Evolutionary conservation across 139 green algal species (phyloP).

Genomic region (Edaphochlamys debaryana): DNA sequence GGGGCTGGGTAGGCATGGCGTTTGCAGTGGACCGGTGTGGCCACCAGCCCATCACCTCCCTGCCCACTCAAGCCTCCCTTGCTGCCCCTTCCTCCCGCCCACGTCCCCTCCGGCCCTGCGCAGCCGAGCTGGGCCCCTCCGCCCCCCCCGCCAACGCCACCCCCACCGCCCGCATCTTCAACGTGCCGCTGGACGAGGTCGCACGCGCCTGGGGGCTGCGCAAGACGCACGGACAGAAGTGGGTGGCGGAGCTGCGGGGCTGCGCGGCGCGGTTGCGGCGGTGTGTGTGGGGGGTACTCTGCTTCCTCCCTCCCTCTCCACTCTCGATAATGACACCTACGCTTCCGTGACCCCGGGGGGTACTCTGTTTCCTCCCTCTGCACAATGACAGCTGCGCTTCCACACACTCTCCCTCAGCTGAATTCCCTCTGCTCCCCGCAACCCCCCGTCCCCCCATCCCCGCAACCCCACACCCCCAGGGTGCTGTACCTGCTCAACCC

Average conservation of each 20-base stretch:
- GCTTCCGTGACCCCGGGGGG: too few species aligned
- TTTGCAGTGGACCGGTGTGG: too few species aligned
- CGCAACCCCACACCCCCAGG: background rate
- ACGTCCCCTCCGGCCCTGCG: background rate
- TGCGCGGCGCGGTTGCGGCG: background rate
- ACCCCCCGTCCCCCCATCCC: background rate
- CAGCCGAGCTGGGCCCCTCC: background rate
- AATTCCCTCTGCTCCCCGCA: background rate
- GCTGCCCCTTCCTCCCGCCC: too few species aligned
- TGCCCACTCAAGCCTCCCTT: too few species aligned
- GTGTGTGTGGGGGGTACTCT: background rate
- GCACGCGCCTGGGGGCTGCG: background rate
- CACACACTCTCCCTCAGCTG: background rate
- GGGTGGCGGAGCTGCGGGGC: background rate
- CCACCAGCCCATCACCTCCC: too few species aligned
- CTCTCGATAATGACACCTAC: too few species aligned
- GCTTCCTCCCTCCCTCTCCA: background rate
- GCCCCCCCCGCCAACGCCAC: background rate
- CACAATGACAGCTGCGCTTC: too few species aligned
- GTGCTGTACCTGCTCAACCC: slow-evolving; percentile 27
- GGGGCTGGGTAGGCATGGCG: too few species aligned
- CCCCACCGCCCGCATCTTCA: slow-evolving; percentile 6
- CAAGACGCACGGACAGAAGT: background rate
- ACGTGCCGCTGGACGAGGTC: slow-evolving; percentile 5
- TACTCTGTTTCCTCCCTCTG: too few species aligned